Evolutionary conservation across 148 eudicot species (phyloP), one percentile per base, ranked within the genome.

Genomic region (Mesembryanthemum crystallinum): DNA sequence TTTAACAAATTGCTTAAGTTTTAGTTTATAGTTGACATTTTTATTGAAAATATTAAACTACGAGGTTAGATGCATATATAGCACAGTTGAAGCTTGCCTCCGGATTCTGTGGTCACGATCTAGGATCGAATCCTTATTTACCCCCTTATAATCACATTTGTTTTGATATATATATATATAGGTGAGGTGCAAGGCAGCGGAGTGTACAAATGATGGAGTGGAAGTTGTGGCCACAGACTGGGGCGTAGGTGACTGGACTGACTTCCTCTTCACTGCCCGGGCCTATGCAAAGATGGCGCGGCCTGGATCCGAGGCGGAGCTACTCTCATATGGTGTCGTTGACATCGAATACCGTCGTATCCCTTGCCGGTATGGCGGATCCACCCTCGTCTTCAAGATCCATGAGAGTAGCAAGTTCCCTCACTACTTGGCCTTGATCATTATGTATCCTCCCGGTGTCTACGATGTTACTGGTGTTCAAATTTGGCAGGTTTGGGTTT

Each of bases 141-240:
- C n/a, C n/a, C n/a, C n/a, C n/a, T n/a, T n/a, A n/a, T n/a, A n/a
- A n/a, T n/a, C n/a, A n/a, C n/a, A n/a, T n/a, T n/a, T n/a, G n/a
- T n/a, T n/a, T n/a, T n/a, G n/a, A n/a, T n/a, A n/a, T n/a, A n/a
- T n/a, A n/a, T n/a, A n/a, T n/a, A 39, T 0, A 5, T 58, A 79
- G 82, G 77, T 73, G 60, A 67, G 77, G 82, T 79, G 82, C 73
- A 73, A 30, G 3, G 63, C 49, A 61, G 42, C 17, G 25, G 73
- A 67, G 65, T 79, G 82, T 32, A 73, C 67, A 6, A 51, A 67
- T 2, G 82, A 79, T 1, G 77, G 82, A 28, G 73, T 79, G 63
- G 62, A 43, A 18, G 77, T 79, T 8, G 77, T 79, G 25, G 82
- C 73, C 37, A 79, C 82, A 23, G 82, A 79, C 33, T 67, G 32